phyloP scores from a whole-genome alignment of 2,329 filamentous ascomycete species.

The Grosmannia serpens region DNA sequence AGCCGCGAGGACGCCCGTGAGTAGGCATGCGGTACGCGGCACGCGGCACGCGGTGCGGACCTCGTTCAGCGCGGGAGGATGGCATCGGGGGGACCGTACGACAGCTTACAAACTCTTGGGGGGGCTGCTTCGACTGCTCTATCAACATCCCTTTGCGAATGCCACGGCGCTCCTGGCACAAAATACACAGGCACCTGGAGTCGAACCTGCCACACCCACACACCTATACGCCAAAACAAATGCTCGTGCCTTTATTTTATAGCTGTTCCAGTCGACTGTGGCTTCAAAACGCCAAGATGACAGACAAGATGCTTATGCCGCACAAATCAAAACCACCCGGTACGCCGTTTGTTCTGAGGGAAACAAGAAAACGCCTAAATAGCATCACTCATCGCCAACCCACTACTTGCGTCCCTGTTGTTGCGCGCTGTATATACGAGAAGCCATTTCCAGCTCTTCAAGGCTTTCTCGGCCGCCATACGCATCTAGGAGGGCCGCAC shows the following conservation, averaged over 20 bases:
- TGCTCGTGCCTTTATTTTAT: background rate
- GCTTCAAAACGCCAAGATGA: background rate
- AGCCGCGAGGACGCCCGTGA: background rate
- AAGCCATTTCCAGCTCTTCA: conserved; percentile 19
- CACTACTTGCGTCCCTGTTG: background rate
- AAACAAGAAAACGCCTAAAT: background rate
- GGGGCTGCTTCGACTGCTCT: no score
- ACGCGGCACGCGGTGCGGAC: no score
- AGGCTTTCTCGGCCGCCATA: conserved; percentile 20
- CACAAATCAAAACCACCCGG: background rate
- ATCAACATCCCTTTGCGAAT: no score
- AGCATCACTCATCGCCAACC: background rate
- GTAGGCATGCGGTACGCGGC: background rate
- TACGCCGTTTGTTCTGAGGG: background rate
- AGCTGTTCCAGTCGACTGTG: background rate
- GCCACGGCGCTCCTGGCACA: no score
- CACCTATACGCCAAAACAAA: background rate
- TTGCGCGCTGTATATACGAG: conserved; percentile 17
- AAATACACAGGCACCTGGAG: no score
- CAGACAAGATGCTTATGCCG: background rate
- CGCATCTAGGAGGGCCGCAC: conserved; percentile 16
- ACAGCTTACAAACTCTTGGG: no score
- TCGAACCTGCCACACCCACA: no score
- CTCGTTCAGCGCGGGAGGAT: no score
- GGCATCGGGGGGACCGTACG: no score